These are phyloP conservation scores for Paecilomyces sp. DNA, from an alignment of 2,329 filamentous ascomycete species.

Conservation along the genomic window DNA sequence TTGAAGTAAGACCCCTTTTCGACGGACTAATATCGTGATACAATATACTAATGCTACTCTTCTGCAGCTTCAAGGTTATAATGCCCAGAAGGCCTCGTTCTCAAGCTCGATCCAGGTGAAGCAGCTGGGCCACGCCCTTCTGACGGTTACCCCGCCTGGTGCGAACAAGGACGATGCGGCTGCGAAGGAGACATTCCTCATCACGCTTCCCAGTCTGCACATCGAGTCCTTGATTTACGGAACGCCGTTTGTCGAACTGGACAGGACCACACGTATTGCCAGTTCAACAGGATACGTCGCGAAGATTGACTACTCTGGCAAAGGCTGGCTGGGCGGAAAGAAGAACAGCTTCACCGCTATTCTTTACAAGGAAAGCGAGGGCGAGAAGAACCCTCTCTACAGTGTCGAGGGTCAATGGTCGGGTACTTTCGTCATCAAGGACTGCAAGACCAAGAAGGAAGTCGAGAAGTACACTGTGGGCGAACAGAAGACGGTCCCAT, in stretches of 20 bases:
- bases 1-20: constrained; percentile 39
- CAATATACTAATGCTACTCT: constrained; percentile 1
- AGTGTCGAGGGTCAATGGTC: constrained; percentile 89
- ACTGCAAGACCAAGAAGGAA: constrained; percentile 48
- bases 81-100: constrained; percentile 94
- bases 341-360: constrained; percentile 82
- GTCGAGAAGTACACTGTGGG: constrained; percentile 57
- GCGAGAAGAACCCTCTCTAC: constrained; percentile 65
- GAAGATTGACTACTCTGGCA: constrained; percentile 88
- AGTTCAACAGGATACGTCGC: constrained; percentile 81
- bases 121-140: constrained; percentile 82
- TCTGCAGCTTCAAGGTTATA: constrained; percentile 66
- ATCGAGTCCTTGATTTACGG: constrained; percentile 79
- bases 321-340: constrained; percentile 91
- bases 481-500: constrained; percentile 53
- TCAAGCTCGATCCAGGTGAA: constrained; percentile 90
- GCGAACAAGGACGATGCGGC: constrained; percentile 35
- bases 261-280: constrained; percentile 75
- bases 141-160: constrained; percentile 58
- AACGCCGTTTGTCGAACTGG: constrained; percentile 80
- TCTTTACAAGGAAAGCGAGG: constrained; percentile 60
- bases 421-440: constrained; percentile 69
- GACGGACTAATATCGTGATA: not conserved
- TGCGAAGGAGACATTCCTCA: constrained; percentile 66
- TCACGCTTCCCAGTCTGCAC: constrained; percentile 83